Percentiles rank a stretch among this genome's conserved stretches.
These are phyloP conservation scores for Euphorbia corollata DNA, from an alignment of 441 rosid species.

Conservation along the genomic window DNA sequence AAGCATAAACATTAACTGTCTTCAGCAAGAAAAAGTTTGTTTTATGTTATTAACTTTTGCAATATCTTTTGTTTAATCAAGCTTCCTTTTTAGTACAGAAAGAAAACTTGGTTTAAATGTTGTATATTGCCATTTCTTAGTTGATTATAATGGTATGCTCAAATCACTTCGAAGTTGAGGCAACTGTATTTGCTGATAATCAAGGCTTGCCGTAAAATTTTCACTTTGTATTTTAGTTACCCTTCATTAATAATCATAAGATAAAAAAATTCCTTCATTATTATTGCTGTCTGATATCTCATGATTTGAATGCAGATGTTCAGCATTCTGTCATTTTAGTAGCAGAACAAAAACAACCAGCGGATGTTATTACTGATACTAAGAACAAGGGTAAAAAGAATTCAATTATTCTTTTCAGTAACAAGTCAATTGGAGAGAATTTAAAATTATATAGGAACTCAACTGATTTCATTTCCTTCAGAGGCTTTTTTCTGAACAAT, in stretches of 20 bases:
- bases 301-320: constrained; percentile 23
- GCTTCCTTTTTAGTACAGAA: constrained; percentile 3
- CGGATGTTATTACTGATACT: background rate
- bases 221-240: background rate
- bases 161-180: background rate
- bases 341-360: constrained; percentile 21
- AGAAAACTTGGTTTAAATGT: background rate
- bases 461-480: background rate
- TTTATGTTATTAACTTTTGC: background rate
- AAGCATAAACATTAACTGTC: background rate
- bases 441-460: background rate
- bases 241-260: constrained; percentile 1
- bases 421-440: background rate
- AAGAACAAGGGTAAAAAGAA: constrained; percentile 7
- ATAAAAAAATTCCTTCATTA: background rate
- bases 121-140: background rate
- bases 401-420: background rate
- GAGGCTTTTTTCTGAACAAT: constrained; percentile 1
- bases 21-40: background rate
- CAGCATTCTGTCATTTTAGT: constrained; percentile 12
- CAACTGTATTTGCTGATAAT: background rate
- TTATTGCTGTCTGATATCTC: background rate
- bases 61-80: background rate
- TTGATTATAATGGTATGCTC: background rate
- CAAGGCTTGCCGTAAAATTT: background rate